Percentiles rank a stretch among this genome's conserved stretches.
These are phyloP conservation scores for Ceratobasidium theobromae DNA, from an alignment of 1,284 basidiomycete genomes.

Conservation along the genomic window DNA sequence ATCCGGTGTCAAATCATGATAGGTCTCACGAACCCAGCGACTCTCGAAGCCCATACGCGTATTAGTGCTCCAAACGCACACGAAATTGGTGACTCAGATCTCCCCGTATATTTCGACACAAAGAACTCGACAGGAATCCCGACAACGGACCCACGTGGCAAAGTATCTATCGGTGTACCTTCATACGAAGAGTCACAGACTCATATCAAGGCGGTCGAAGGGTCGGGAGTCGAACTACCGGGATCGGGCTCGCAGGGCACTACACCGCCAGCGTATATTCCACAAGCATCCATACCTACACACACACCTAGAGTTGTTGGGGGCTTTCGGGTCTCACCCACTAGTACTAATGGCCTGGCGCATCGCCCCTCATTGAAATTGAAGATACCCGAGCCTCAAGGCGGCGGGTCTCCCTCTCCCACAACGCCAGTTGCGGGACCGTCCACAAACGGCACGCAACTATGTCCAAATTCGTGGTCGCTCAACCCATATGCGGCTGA, in stretches of 20 bases:
- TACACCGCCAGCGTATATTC: neutral
- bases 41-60: conserved; percentile 1
- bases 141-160: neutral
- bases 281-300: neutral
- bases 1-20: conserved; percentile 20
- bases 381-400: neutral
- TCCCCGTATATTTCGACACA: conserved; percentile 1
- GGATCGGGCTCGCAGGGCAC: neutral
- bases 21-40: conserved; percentile 7
- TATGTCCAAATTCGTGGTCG: conserved; percentile 10
- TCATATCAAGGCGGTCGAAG: neutral
- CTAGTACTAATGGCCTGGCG: neutral
- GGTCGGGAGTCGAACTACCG: conserved; percentile 1
- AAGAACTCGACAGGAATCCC: too few species aligned
- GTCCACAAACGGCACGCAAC: too few species aligned
- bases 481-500: conserved; percentile 20
- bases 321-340: conserved; percentile 10
- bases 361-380: neutral
- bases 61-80: conserved; percentile 4
- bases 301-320: conserved; percentile 12
- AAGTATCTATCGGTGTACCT: conserved; percentile 8
- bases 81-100: conserved; percentile 16
- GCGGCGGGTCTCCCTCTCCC: neutral
- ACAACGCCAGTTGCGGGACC: neutral
- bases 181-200: conserved; percentile 19